Evolutionary conservation across 225 moss, liverwort and hornwort genomes (phyloP).

Genomic region (Climacium dendroides): DNA sequence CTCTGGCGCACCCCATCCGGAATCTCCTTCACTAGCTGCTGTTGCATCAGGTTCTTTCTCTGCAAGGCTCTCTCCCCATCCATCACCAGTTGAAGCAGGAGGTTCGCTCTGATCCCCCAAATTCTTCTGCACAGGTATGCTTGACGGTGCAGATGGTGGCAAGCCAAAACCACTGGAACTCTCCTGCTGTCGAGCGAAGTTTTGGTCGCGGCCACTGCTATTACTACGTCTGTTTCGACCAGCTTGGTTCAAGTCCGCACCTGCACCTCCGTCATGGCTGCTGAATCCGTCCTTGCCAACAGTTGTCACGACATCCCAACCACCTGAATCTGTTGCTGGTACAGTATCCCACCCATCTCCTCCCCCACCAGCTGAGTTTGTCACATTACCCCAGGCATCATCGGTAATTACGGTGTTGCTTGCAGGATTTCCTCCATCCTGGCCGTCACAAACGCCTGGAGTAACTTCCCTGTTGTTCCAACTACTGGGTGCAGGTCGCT

Average conservation of each 20-base stretch:
- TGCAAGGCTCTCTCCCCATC: not conserved
- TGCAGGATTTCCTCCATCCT: slow-evolving; percentile 7
- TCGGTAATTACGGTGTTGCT: not conserved
- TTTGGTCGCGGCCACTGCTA: not conserved
- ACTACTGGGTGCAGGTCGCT: not conserved
- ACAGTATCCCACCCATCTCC: slow-evolving; percentile 27
- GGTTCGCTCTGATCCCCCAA: not conserved
- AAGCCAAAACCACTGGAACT: slow-evolving; percentile 17
- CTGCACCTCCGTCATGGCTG: not conserved
- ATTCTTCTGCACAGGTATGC: not conserved
- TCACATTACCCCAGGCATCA: slow-evolving; percentile 27
- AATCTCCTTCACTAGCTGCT: not conserved
- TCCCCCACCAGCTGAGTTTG: slow-evolving; percentile 16
- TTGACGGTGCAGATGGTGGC: not conserved
- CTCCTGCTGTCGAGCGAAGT: not conserved
- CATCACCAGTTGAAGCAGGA: slow-evolving; percentile 5
- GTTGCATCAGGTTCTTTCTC: not conserved
- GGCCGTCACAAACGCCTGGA: slow-evolving; percentile 24
- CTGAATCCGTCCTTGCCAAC: not conserved
- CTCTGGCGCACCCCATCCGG: slow-evolving; percentile 5
- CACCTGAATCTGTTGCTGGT: slow-evolving; percentile 21
- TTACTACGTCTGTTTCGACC: not conserved
- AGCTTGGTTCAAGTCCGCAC: not conserved
- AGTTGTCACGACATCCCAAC: slow-evolving; percentile 4
- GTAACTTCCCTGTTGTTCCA: slow-evolving; percentile 2